phyloP scores from a whole-genome alignment of 805 yeast genomes.

The Monosporozyma unispora region DNA sequence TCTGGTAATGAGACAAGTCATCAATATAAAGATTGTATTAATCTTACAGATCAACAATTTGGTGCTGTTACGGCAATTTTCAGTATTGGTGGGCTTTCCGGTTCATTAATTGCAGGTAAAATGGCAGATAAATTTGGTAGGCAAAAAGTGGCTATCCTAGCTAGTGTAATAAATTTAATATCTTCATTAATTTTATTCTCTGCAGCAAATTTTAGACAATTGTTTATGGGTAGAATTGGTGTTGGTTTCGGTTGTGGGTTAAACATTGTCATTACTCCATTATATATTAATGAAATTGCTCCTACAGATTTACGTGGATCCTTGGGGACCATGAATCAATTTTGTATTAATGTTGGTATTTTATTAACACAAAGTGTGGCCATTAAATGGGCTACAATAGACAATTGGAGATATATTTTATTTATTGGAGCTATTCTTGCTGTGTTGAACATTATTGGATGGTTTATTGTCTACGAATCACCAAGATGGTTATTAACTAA shows the following conservation, averaged over 20 bases:
- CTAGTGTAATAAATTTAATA: constrained; percentile 40
- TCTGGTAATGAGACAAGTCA: constrained; percentile 5
- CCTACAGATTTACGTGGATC: constrained; percentile 63
- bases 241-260: constrained; percentile 85
- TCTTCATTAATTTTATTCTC: constrained; percentile 58
- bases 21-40: constrained; percentile 40
- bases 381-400: constrained; percentile 51
- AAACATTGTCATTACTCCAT: constrained; percentile 76
- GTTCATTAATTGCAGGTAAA: constrained; percentile 60
- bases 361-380: constrained; percentile 71
- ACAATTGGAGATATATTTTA: constrained; percentile 66
- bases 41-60: constrained; percentile 45
- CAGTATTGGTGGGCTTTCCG: constrained; percentile 74
- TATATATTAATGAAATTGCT: constrained; percentile 71
- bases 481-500: constrained; percentile 65
- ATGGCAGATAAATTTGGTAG: constrained; percentile 64
- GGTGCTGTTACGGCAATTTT: constrained; percentile 73
- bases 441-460: constrained; percentile 36
- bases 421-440: constrained; percentile 53
- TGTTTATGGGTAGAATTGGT: constrained; percentile 62
- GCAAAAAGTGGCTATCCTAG: constrained; percentile 41
- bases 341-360: constrained; percentile 78
- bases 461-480: constrained; percentile 52
- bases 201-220: constrained; percentile 34
- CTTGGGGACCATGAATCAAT: constrained; percentile 85